These are phyloP conservation scores for Alternaria gansuensis DNA, from an alignment of 2,329 filamentous ascomycete species.

Conservation along the genomic window DNA sequence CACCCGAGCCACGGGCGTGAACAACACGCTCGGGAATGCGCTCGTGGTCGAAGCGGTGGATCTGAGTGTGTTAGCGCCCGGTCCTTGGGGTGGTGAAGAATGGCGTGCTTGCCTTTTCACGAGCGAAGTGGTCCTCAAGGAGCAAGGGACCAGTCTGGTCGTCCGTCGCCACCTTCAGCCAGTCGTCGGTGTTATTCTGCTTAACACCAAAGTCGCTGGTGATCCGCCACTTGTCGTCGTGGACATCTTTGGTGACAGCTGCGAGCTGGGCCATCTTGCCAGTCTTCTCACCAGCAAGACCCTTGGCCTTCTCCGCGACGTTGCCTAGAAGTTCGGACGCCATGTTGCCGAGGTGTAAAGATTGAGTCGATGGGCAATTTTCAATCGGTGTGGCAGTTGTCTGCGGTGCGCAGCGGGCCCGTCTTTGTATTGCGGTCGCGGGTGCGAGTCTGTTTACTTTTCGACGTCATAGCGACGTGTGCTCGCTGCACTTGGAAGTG, in stretches of 20 bases:
- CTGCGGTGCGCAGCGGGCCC: background rate
- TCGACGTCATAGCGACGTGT: conserved; percentile 36
- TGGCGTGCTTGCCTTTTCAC: conserved; percentile 70
- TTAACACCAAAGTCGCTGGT: conserved; percentile 82
- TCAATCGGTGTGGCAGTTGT: conserved; percentile 7
- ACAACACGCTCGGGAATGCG: conserved; percentile 74
- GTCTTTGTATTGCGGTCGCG: conserved; percentile 21
- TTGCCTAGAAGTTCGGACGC: conserved; percentile 45
- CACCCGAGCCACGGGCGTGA: conserved; percentile 70
- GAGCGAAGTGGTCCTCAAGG: conserved; percentile 74
- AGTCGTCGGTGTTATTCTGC: conserved; percentile 77
- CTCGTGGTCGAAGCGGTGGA: conserved; percentile 79
- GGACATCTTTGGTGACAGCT: conserved; percentile 66
- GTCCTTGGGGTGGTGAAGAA: too few species aligned
- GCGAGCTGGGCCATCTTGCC: conserved; percentile 71
- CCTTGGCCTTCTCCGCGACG: conserved; percentile 46
- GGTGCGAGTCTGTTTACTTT: conserved; percentile 22
- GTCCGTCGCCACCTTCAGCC: conserved; percentile 71
- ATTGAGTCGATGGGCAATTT: conserved; percentile 15
- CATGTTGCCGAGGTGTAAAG: conserved; percentile 30
- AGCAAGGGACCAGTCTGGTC: conserved; percentile 72
- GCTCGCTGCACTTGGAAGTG: conserved; percentile 19
- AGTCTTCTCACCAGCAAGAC: conserved; percentile 43
- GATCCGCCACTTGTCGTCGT: conserved; percentile 65
- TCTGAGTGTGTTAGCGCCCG: conserved; percentile 56